Conservation (phyloP, 495 filamentous ascomycete genomes). For the Penicillium goetzii region DNA sequence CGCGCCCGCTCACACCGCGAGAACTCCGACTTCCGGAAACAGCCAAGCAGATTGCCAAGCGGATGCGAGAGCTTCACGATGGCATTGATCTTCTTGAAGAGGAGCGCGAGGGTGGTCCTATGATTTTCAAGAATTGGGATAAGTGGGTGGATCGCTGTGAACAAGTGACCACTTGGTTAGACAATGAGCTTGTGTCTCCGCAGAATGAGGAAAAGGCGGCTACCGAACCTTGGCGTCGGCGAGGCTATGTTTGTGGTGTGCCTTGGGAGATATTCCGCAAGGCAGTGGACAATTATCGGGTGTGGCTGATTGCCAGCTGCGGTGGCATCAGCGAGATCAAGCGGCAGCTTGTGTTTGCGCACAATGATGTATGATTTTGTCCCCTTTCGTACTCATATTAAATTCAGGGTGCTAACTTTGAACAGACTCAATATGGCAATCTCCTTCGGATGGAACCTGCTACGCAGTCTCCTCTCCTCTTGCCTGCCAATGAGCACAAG, state of each 20-base stretch:
- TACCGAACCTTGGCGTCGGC: constrained; percentile 62
- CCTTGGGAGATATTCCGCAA: constrained; percentile 79
- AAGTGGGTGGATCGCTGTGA: constrained; percentile 86
- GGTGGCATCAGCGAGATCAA: constrained; percentile 67
- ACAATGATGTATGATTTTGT: constrained; percentile 81
- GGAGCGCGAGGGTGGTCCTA: constrained; percentile 77
- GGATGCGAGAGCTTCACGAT: constrained; percentile 94
- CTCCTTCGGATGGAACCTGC: constrained; percentile 86
- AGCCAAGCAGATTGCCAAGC: constrained; percentile 93
- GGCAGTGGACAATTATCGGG: constrained; percentile 76
- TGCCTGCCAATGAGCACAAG: constrained; percentile 89
- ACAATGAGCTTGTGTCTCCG: constrained; percentile 62
- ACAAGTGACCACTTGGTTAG: constrained; percentile 75
- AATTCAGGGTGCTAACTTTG: constrained; percentile 16
- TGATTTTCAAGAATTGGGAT: constrained; percentile 92
- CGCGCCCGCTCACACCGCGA: constrained; percentile 71
- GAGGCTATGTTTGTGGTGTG: constrained; percentile 81
- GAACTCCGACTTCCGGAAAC: constrained; percentile 83
- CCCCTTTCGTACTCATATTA: not conserved
- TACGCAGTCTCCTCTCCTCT: constrained; percentile 83
- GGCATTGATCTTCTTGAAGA: constrained; percentile 82
- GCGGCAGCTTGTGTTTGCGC: constrained; percentile 84
- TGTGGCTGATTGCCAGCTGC: constrained; percentile 72
- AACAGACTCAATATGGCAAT: constrained; percentile 95
- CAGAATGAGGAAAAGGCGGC: constrained; percentile 39